Evolutionary conservation across 768 basidiomycete species (phyloP).

Genomic region (Harrya chromipes): DNA sequence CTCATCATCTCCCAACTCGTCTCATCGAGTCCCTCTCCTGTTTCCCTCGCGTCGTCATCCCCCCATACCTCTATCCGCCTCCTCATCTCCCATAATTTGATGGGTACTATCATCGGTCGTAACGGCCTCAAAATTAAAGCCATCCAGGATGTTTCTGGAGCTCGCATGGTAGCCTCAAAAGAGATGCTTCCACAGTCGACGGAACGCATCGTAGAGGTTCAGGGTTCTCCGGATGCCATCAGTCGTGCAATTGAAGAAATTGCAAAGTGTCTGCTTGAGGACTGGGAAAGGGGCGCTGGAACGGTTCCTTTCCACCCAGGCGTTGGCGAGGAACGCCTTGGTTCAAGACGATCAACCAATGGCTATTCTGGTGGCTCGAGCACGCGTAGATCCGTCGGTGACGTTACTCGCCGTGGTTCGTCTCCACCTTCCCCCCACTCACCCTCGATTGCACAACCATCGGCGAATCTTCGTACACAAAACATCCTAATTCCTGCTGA

Average conservation of each 20-base stretch:
- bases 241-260: slow-evolving; percentile 94
- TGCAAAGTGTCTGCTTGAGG: slow-evolving; percentile 90
- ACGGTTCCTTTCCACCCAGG: slow-evolving; percentile 97
- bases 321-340: slow-evolving; percentile 64
- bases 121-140: slow-evolving; percentile 97
- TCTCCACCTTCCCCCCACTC: slow-evolving; percentile 35
- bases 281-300: slow-evolving; percentile 92
- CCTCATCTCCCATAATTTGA: slow-evolving; percentile 97
- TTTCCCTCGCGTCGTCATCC: slow-evolving; percentile 63
- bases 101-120: slow-evolving; percentile 98
- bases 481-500: slow-evolving; percentile 99
- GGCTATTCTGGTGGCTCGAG: slow-evolving; percentile 48
- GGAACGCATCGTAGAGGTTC: slow-evolving; percentile 97
- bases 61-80: slow-evolving; percentile 89
- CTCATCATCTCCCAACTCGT: slow-evolving; percentile 93
- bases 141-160: slow-evolving; percentile 94
- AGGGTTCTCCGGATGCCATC: slow-evolving; percentile 90
- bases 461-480: slow-evolving; percentile 90
- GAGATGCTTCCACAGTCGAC: slow-evolving; percentile 99
- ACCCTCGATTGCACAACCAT: slow-evolving; percentile 51
- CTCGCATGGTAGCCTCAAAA: slow-evolving; percentile 97
- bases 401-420: slow-evolving; percentile 43
- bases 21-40: slow-evolving; percentile 68
- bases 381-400: slow-evolving; percentile 67
- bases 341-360: slow-evolving; percentile 49